Base-by-base conservation (phyloP, 1,284 basidiomycete genomes). In the Omphalotus olearius region DNA sequence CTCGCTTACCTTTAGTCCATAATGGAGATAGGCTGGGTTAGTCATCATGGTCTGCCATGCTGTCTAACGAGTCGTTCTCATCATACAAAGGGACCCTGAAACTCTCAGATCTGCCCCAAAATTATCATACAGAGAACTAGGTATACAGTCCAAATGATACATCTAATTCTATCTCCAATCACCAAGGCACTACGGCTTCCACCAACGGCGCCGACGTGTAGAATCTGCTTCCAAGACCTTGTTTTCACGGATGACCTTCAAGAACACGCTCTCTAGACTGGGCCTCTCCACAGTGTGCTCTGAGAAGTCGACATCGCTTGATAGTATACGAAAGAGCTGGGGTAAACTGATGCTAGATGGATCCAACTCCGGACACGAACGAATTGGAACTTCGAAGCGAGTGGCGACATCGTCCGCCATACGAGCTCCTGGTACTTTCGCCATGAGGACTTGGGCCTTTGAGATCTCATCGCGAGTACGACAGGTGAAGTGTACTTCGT, bases 401-500 rank as follows among this genome's bases (percentile, higher is more conserved):
- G 85, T 88, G 1, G 84, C 85, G 10, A 90, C 85, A 59, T 90
- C 88, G 59, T 89, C 85, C 5, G 79, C 81, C 69, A 80, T 76
- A n/a, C 75, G 78, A 38, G 79, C 78, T 10, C 78, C 81, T 10
- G 81, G 82, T 48, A 90, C 81, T 3, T 67, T 73, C 1, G 76
- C 64, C 78, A 92, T 87, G 40, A 88, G 70, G 5, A 71, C 63
- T 30, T 83, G 79, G 1, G 83, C 80, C 39, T 70, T 70, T 2
- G 64, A 59, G 6, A 83, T 67, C 39, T 86, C 83, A 51, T 82
- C 78, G 5, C 81, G 76, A 0, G 78, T 80, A 0, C 77, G 80
- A 59, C 82, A 83, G 0, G 80, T 76, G 62, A 91, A 82, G 60
- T 92, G 89, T 6, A 91, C 81, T 64, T 91, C 87, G 65, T 92